A percentile compares a stretch with the other conserved stretches of the same genome.
Conservation (phyloP, 257 asterid genomes). For the Jacaranda copaia region DNA sequence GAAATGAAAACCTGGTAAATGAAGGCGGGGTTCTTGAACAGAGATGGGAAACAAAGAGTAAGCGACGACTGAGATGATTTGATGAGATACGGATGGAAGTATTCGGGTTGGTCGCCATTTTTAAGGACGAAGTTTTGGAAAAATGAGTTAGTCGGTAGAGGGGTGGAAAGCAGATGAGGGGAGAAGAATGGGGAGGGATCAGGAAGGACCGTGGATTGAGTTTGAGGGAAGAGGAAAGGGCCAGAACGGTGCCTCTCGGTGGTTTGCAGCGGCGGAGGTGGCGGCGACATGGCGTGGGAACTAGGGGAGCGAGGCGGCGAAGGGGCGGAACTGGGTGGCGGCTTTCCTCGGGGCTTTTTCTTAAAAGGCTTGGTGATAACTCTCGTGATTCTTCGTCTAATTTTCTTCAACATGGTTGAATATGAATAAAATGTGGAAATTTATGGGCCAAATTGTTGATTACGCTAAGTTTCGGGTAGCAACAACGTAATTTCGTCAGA, state of each 20-base stretch:
- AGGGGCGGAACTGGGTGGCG: constrained; percentile 37
- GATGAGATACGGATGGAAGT: constrained; percentile 78
- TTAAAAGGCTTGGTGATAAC: constrained; percentile 55
- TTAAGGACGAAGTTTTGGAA: constrained; percentile 84
- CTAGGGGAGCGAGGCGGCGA: constrained; percentile 32
- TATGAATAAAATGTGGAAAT: constrained; percentile 20
- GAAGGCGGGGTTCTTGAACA: constrained; percentile 61
- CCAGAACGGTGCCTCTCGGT: constrained; percentile 30
- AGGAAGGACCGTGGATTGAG: constrained; percentile 81
- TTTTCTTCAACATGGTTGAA: constrained; percentile 47
- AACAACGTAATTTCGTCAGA: constrained; percentile 18
- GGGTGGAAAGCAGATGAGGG: constrained; percentile 65
- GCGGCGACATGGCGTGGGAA: constrained; percentile 42
- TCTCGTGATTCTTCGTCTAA: constrained; percentile 48
- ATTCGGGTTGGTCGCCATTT: constrained; percentile 90
- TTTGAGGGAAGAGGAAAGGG: constrained; percentile 76
- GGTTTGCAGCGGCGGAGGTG: constrained; percentile 48
- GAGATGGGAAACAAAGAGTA: constrained; percentile 73
- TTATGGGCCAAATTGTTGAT: constrained; percentile 37
- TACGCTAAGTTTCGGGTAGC: constrained; percentile 42
- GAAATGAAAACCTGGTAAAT: constrained; percentile 65
- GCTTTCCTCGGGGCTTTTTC: constrained; percentile 37
- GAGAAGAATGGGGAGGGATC: constrained; percentile 81
- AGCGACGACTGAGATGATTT: constrained; percentile 68
- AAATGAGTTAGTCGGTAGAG: constrained; percentile 88